Evolutionary conservation across 768 basidiomycete genomes (phyloP).

Genomic region (Mycena maculata): DNA sequence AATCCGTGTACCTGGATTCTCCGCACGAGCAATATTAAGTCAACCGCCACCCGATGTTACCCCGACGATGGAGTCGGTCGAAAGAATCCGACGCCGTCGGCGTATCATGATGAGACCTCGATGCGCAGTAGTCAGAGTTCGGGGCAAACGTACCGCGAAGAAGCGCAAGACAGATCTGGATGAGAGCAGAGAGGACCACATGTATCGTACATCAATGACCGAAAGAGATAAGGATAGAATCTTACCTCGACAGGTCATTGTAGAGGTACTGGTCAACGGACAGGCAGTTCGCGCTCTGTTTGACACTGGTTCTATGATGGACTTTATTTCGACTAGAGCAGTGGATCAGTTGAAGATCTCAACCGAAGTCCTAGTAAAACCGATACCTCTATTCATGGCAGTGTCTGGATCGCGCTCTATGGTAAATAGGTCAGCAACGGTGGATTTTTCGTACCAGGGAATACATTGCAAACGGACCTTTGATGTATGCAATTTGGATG

Average conservation of each 20-base stretch:
- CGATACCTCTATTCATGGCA: slow-evolving; percentile 46
- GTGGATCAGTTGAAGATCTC: slow-evolving; percentile 45
- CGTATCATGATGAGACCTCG: slow-evolving; percentile 7
- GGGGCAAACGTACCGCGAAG: background rate
- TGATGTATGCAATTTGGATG: slow-evolving; percentile 44
- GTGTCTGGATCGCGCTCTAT: too few species aligned
- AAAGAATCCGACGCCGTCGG: slow-evolving; percentile 1
- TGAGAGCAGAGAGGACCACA: slow-evolving; percentile 8
- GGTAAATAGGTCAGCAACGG: too few species aligned
- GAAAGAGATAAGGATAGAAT: slow-evolving; percentile 14
- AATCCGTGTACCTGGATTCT: background rate
- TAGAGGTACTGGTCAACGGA: slow-evolving; percentile 6
- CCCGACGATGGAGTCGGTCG: slow-evolving; percentile 5
- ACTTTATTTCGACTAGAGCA: slow-evolving; percentile 41
- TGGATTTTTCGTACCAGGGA: slow-evolving; percentile 43
- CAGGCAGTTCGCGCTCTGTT: slow-evolving; percentile 21
- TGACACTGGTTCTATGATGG: slow-evolving; percentile 39
- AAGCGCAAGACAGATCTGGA: background rate
- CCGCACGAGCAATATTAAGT: background rate
- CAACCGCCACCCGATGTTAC: slow-evolving; percentile 9
- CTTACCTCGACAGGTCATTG: slow-evolving; percentile 12
- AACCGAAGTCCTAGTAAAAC: slow-evolving; percentile 40
- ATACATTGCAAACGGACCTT: slow-evolving; percentile 38
- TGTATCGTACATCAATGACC: slow-evolving; percentile 9
- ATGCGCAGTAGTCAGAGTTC: background rate